phyloP scores from a whole-genome alignment of 345 rosid genomes.

The Anacardium occidentale region DNA sequence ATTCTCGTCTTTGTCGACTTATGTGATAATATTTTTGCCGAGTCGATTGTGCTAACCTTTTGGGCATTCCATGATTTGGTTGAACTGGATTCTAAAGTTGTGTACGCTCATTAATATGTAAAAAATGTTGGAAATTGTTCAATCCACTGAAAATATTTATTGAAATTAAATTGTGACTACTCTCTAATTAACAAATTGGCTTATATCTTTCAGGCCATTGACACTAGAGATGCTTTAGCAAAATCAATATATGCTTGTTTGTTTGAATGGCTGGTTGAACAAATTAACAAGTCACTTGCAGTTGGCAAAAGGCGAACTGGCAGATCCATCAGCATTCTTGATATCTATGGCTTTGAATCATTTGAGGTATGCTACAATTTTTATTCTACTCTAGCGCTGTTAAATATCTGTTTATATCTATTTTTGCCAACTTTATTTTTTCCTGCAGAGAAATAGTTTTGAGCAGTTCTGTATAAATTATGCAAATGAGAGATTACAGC shows the following conservation, averaged over 20 bases:
- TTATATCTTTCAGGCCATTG: constrained; percentile 64
- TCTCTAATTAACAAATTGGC: not conserved
- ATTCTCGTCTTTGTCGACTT: not conserved
- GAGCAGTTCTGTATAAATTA: constrained; percentile 99
- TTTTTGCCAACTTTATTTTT: constrained; percentile 21
- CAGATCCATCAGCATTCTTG: constrained; percentile 98
- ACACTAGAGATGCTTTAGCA: constrained; percentile 91
- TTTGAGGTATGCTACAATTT: constrained; percentile 63
- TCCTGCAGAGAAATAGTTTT: constrained; percentile 90
- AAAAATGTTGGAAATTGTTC: not conserved
- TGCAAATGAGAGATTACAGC: constrained; percentile 99
- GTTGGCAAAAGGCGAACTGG: constrained; percentile 94
- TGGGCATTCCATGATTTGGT: not conserved
- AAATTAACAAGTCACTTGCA: constrained; percentile 90
- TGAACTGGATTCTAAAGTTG: not conserved
- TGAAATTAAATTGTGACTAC: constrained; percentile 11
- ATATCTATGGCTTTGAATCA: constrained; percentile 98
- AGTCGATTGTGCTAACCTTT: not conserved
- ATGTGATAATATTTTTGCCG: not conserved
- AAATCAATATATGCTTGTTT: constrained; percentile 89
- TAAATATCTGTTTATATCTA: constrained; percentile 10
- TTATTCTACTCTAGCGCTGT: constrained; percentile 19
- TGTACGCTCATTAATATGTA: not conserved
- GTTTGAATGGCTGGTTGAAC: constrained; percentile 96
- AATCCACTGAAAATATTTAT: not conserved